Percentiles rank a stretch among this genome's conserved stretches.
Evolutionary conservation across 2,329 filamentous ascomycete genomes (phyloP).

Genomic region (Exophiala sp.): DNA sequence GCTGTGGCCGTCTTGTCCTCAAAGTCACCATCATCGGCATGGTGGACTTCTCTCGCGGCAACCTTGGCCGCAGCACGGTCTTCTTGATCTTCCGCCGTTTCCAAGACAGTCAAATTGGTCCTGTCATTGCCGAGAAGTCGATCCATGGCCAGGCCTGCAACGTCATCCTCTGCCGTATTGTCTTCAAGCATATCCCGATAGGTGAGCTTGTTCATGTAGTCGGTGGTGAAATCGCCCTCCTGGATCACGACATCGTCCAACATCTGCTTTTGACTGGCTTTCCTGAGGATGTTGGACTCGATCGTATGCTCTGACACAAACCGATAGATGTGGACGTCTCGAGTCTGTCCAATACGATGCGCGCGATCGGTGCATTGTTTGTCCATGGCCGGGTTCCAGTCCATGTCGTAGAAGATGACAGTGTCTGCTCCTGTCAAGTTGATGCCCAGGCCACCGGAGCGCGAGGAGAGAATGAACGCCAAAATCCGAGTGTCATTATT

Average conservation of each 20-base stretch:
- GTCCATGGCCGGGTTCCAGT: conserved; percentile 99
- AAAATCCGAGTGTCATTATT: conserved; percentile 90
- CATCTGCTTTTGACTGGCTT: conserved; percentile 96
- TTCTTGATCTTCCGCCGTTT: conserved; percentile 87
- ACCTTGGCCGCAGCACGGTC: conserved; percentile 83
- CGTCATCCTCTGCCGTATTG: conserved; percentile 50
- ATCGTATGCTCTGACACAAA: conserved; percentile 92
- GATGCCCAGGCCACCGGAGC: conserved; percentile 91
- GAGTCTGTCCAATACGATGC: conserved; percentile 94
- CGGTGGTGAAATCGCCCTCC: conserved; percentile 95
- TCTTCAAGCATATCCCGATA: conserved; percentile 65
- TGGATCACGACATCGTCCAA: conserved; percentile 98
- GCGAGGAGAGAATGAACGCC: conserved; percentile 91
- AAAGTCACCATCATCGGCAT: conserved; percentile 82
- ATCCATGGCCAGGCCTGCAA: conserved; percentile 80
- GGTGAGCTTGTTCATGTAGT: conserved; percentile 79
- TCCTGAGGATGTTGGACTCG: conserved; percentile 94
- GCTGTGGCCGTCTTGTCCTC: conserved; percentile 55
- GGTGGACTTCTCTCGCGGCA: conserved; percentile 81
- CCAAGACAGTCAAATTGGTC: conserved; percentile 67
- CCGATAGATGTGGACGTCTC: conserved; percentile 96
- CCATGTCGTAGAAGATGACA: conserved; percentile 97
- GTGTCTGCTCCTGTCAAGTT: conserved; percentile 96
- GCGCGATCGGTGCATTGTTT: conserved; percentile 98
- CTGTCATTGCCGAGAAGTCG: conserved; percentile 63